phyloP scores from a whole-genome alignment of 2,329 filamentous ascomycete species.

The Cladorrhinum sp. region DNA sequence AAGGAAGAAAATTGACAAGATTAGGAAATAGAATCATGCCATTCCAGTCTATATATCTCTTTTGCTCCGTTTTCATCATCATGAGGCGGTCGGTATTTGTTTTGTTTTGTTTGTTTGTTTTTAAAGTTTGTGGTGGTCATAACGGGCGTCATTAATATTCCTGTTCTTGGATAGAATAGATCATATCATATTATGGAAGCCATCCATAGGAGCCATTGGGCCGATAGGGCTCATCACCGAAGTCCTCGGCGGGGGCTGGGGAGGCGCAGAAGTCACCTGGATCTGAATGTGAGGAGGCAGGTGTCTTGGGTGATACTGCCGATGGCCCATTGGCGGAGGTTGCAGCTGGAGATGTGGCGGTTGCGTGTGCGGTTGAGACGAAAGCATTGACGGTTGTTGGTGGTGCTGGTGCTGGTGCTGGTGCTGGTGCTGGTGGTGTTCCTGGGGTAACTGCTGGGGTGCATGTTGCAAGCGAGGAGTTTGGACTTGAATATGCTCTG shows the following conservation, averaged over 20 bases:
- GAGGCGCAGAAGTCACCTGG: constrained; percentile 29
- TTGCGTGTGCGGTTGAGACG: constrained; percentile 16
- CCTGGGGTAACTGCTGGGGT: constrained; percentile 19
- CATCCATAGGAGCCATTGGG: constrained; percentile 33
- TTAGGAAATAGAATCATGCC: constrained; percentile 10
- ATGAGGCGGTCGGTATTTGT: constrained; percentile 1
- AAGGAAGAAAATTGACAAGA: neutral
- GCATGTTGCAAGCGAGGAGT: constrained; percentile 25
- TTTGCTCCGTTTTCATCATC: constrained; percentile 3
- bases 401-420: too few relatives aligned
- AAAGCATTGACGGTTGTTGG: constrained; percentile 5
- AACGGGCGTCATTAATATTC: constrained; percentile 7
- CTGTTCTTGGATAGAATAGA: neutral
- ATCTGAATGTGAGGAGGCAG: constrained; percentile 26
- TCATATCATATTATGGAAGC: constrained; percentile 48
- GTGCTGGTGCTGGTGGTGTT: constrained; percentile 17
- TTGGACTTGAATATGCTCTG: constrained; percentile 21
- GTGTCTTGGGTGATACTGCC: constrained; percentile 19
- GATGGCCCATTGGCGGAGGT: constrained; percentile 20
- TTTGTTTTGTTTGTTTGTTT: constrained; percentile 2
- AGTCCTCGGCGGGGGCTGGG: constrained; percentile 32
- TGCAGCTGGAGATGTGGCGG: constrained; percentile 26
- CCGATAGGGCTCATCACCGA: constrained; percentile 28
- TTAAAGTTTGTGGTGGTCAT: constrained; percentile 6
- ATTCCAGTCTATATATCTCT: constrained; percentile 9